Base-by-base conservation (phyloP, 139 green algal species). In the Tetraselmis chui region DNA sequence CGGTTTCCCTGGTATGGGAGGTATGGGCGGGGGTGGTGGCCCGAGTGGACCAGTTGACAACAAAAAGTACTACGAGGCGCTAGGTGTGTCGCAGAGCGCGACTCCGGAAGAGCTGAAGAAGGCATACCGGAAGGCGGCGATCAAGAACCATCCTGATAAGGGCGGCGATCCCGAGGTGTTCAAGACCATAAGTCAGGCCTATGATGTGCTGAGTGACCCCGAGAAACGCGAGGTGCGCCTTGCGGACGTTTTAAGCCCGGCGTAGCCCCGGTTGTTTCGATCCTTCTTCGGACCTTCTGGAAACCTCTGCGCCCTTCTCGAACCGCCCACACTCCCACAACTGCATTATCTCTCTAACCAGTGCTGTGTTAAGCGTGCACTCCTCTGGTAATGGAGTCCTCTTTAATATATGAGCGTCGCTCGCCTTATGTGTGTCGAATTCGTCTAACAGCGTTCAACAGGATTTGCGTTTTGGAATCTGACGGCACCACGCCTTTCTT, bases 141-240 rank as follows among this genome's bases (percentile, higher is more conserved):
- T 67, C 45, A 67, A 67, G 45, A 67, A 67, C 45, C 45, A 67
- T 18, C 45, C 45, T 18, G 45, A 67, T 67, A 67, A 67, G 45
- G 95, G 95, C 77, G 94, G 95, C 30, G 94, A 98, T 81, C 85
- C 91, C 11, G 94, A 98, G 59, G 98, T 97, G 89, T 99, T 99
- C 90, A 99, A 99, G 89, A 95, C 98, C 84, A 95, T 99, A 86
- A 97, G 96, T 81, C 92, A 98, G 84, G 97, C 97, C 0, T 98
- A 98, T 86, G 97, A 99, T n/a, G 88, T 94, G 0, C 89, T 99
- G 29, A 95, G 92, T 25, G 97, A 99, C 87, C 85, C 90, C 0
- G 95, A 99, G 87, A 99, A 99, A 88, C 86, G 93, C 30, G 86
- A 93, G 67, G 95, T 98, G 45, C 11, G 45, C n/a, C n/a, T n/a